phyloP scores from a whole-genome alignment of 2,329 filamentous ascomycete genomes.

The Verticillium longisporum region DNA sequence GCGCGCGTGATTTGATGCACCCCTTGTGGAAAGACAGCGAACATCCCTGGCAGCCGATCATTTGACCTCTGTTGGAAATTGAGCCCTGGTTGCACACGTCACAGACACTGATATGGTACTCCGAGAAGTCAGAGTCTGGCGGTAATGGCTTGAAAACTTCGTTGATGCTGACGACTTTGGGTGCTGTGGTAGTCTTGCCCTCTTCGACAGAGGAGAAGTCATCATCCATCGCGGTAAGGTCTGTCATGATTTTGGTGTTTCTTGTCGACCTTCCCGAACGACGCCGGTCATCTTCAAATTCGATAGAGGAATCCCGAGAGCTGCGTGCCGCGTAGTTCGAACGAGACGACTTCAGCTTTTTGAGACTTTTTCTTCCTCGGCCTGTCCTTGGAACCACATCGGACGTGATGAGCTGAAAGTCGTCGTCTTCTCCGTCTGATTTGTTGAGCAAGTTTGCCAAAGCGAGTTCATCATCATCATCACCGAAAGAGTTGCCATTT shows the following conservation, averaged over 20 bases:
- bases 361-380: slow-evolving; percentile 10
- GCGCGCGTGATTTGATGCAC: slow-evolving; percentile 69
- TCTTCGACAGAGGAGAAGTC: slow-evolving; percentile 47
- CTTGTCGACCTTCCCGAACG: slow-evolving; percentile 41
- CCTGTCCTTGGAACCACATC: slow-evolving; percentile 19
- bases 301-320: slow-evolving; percentile 37
- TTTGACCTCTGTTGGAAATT: slow-evolving; percentile 52
- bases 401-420: slow-evolving; percentile 28
- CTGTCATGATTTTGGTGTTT: slow-evolving; percentile 37
- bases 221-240: slow-evolving; percentile 50
- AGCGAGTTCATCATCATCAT: slow-evolving; percentile 22
- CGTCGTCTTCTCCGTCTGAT: slow-evolving; percentile 25
- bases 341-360: slow-evolving; percentile 13
- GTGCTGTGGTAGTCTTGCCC: slow-evolving; percentile 32
- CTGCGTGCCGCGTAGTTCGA: slow-evolving; percentile 12
- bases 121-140: slow-evolving; percentile 58
- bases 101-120: slow-evolving; percentile 64
- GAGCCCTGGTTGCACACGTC: slow-evolving; percentile 59
- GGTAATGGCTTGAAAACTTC: slow-evolving; percentile 66
- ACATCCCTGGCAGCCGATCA: slow-evolving; percentile 90
- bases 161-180: slow-evolving; percentile 57
- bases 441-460: slow-evolving; percentile 11
- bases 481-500: slow-evolving; percentile 8
- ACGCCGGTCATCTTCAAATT: slow-evolving; percentile 41
- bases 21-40: slow-evolving; percentile 73